Conservation (phyloP, 2,329 filamentous ascomycete genomes). For the Orbilia oligospora region DNA sequence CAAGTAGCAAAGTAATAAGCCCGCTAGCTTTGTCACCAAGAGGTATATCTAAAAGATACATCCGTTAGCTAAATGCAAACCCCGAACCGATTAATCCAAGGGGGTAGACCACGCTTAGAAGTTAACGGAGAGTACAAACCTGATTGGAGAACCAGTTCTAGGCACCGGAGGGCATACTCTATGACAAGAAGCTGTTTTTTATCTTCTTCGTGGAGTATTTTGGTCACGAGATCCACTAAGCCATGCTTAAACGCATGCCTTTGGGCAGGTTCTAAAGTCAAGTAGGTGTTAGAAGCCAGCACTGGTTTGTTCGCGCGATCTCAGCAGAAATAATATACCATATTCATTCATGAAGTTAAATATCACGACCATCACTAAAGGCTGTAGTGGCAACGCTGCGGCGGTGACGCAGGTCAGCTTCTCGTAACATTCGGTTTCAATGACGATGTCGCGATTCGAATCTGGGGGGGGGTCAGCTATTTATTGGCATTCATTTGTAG, state of each 20-base stretch:
- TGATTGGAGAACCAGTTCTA: conserved; percentile 31
- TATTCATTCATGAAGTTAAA: conserved; percentile 58
- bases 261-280: conserved; percentile 38
- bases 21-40: conserved; percentile 10
- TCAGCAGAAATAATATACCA: conserved; percentile 15
- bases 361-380: conserved; percentile 34
- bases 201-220: background rate
- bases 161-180: conserved; percentile 43
- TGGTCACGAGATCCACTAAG: conserved; percentile 2
- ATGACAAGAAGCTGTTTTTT: background rate
- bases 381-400: background rate
- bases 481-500: background rate
- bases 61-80: background rate
- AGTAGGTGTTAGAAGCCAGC: conserved; percentile 16
- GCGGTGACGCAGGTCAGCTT: background rate
- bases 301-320: background rate
- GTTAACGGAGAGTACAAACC: conserved; percentile 4
- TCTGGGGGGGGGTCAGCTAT: conserved; percentile 15
- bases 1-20: conserved; percentile 18
- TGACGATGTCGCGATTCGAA: conserved; percentile 36
- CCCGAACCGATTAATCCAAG: background rate
- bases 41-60: background rate
- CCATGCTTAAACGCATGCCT: conserved; percentile 30
- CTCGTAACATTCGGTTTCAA: conserved; percentile 34
- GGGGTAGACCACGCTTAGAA: background rate